These are phyloP conservation scores for Caryocar brasiliense DNA, from an alignment of 441 rosid species.

Conservation along the genomic window DNA sequence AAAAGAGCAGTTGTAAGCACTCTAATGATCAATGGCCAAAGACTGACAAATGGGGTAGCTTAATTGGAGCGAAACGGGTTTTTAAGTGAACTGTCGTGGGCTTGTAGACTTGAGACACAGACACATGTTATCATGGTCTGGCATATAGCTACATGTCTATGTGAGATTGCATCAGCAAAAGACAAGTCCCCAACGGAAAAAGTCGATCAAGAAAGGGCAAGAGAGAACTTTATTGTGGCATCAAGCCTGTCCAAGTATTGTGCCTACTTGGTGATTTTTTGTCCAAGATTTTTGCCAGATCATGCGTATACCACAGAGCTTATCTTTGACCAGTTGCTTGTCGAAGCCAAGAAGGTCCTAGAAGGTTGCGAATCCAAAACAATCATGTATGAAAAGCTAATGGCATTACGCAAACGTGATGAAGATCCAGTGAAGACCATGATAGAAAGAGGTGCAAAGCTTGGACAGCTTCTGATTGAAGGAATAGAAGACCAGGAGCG, in stretches of 20 bases:
- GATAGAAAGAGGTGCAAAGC: too few relatives aligned
- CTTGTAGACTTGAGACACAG: not conserved
- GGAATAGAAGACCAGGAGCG: too few relatives aligned
- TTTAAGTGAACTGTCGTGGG: not conserved
- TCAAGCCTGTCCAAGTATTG: not conserved
- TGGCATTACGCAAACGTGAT: too few relatives aligned
- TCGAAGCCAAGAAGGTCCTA: not conserved
- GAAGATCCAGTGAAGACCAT: too few relatives aligned
- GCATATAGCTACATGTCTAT: not conserved
- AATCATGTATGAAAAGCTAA: too few relatives aligned
- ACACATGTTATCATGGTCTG: not conserved
- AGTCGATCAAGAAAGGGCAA: too few relatives aligned
- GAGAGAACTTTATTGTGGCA: not conserved
- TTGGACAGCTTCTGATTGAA: too few relatives aligned
- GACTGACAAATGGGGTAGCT: not conserved
- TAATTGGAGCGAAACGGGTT: not conserved
- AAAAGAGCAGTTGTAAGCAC: too few relatives aligned
- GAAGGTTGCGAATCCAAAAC: not conserved
- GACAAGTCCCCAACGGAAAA: not conserved
- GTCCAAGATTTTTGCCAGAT: not conserved
- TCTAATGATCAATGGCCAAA: not conserved
- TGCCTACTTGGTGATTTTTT: not conserved
- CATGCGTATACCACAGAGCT: not conserved
- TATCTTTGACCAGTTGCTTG: not conserved
- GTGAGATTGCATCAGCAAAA: not conserved